These are phyloP conservation scores for Glebionis coronaria DNA, from an alignment of 129 eudicot species.

Conservation along the genomic window DNA sequence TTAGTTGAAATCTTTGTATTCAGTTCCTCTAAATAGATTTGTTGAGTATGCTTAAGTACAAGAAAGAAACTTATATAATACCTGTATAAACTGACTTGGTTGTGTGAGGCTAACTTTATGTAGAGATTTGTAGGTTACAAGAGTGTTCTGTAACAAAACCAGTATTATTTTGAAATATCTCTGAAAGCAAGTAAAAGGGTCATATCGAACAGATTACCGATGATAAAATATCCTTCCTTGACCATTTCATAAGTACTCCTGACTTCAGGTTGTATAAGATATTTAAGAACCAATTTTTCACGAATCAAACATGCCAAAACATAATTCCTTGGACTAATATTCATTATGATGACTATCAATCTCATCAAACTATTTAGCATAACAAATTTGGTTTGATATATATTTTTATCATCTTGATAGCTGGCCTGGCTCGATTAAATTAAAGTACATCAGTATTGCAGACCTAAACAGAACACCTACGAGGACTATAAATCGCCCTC, in stretches of 20 bases:
- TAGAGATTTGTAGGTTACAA: slow-evolving; percentile 77
- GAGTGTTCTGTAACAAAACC: slow-evolving; percentile 67
- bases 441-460: not conserved
- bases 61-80: slow-evolving; percentile 31
- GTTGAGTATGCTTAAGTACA: not conserved
- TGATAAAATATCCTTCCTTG: not conserved
- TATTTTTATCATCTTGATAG: not conserved
- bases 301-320: not conserved
- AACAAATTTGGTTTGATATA: not conserved
- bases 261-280: too few relatives aligned
- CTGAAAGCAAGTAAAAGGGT: slow-evolving; percentile 5
- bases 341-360: not conserved
- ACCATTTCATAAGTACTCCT: not conserved
- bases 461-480: not conserved
- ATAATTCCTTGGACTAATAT: not conserved
- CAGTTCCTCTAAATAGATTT: not conserved
- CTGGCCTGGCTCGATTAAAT: not conserved
- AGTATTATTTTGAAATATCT: slow-evolving; percentile 3
- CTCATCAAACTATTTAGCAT: not conserved
- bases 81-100: slow-evolving; percentile 93
- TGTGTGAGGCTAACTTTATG: slow-evolving; percentile 90
- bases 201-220: not conserved
- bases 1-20: not conserved
- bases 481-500: not conserved
- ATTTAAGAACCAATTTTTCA: too few relatives aligned